Percentiles rank a stretch among this genome's conserved stretches.
phyloP scores from a whole-genome alignment of 108 stramenopile genomes.

The Discostella stelligeroides region DNA sequence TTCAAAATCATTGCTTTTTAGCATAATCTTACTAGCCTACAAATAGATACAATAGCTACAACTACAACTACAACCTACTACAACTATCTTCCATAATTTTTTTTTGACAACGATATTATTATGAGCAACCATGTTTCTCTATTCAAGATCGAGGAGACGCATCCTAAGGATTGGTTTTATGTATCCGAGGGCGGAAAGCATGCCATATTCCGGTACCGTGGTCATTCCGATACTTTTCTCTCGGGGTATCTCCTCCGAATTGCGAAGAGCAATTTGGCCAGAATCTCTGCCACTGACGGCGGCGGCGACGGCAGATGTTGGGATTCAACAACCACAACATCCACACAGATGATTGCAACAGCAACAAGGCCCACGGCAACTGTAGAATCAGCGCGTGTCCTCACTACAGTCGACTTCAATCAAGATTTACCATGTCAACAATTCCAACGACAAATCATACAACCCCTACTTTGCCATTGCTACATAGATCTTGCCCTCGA shows the following conservation, averaged over 20 bases:
- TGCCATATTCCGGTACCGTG: constrained; percentile 51
- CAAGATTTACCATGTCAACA: constrained; percentile 23
- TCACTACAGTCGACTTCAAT: neutral
- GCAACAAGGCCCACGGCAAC: neutral
- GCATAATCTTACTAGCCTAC: too few relatives aligned
- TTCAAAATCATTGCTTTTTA: too few relatives aligned
- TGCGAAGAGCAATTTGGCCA: constrained; percentile 34
- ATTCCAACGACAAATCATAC: constrained; percentile 30
- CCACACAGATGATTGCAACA: neutral
- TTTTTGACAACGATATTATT: too few relatives aligned
- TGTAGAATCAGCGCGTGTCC: constrained; percentile 9
- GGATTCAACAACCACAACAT: neutral
- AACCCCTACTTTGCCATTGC: constrained; percentile 36
- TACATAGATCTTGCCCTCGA: constrained; percentile 37
- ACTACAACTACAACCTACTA: too few relatives aligned
- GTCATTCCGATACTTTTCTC: constrained; percentile 1
- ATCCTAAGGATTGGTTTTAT: constrained; percentile 57
- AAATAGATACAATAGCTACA: too few relatives aligned
- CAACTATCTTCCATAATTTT: too few relatives aligned
- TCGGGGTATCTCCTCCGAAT: constrained; percentile 24
- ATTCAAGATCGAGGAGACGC: too few relatives aligned
- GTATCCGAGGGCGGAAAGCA: constrained; percentile 73
- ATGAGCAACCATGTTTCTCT: too few relatives aligned
- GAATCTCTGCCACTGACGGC: neutral
- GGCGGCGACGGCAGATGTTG: neutral